Percentiles rank a stretch among this genome's conserved stretches.
Conservation (phyloP, 257 asterid species). For the Jaltomata sinuosa region DNA sequence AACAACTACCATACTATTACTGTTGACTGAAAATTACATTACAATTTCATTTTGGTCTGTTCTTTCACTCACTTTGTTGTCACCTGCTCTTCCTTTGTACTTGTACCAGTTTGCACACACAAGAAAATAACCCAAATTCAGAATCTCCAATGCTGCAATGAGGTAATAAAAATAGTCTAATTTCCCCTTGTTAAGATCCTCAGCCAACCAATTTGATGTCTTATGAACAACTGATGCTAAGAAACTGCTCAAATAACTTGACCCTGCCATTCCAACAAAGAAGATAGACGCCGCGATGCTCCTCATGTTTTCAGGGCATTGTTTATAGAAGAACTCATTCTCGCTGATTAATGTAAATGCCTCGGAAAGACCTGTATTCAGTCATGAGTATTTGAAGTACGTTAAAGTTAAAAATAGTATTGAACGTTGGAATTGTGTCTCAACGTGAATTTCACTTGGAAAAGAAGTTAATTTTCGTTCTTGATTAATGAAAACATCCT, state of each 20-base stretch:
- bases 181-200: slow-evolving; percentile 3
- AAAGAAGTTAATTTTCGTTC: not conserved
- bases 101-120: slow-evolving; percentile 21
- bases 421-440: not conserved
- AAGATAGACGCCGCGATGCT: slow-evolving; percentile 23
- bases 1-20: not conserved
- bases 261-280: slow-evolving; percentile 12
- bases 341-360: slow-evolving; percentile 14
- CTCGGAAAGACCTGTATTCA: slow-evolving; percentile 12
- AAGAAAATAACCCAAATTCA: slow-evolving; percentile 19
- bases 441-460: not conserved
- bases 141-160: slow-evolving; percentile 14
- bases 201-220: slow-evolving; percentile 22
- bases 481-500: not conserved
- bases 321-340: slow-evolving; percentile 18
- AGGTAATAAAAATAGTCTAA: slow-evolving; percentile 19
- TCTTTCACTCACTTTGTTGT: not conserved
- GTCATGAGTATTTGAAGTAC: not conserved
- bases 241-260: slow-evolving; percentile 16
- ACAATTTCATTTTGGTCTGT: not conserved
- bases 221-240: slow-evolving; percentile 10
- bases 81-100: slow-evolving; percentile 10
- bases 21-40: not conserved
- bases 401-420: not conserved
- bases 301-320: slow-evolving; percentile 32